Percentiles rank a stretch among this genome's conserved stretches.
phyloP scores from a whole-genome alignment of 257 asterid genomes.

The Salvia rosmarinus region DNA sequence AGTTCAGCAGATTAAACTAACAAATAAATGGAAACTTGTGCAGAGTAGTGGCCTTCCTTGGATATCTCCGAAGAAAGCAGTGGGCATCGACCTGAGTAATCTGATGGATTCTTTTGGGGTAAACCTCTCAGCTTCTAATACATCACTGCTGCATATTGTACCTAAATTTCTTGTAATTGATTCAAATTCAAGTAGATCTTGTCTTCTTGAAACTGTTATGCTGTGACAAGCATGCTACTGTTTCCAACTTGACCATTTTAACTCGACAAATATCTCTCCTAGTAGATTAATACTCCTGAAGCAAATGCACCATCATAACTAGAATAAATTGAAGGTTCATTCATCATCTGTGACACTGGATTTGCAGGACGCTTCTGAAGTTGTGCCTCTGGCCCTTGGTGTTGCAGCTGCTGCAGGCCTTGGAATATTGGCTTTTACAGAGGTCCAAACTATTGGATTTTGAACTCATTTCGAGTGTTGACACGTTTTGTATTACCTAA shows the following conservation, averaged over 20 bases:
- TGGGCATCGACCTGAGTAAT: slow-evolving; percentile 46
- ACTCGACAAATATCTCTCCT: too few species aligned
- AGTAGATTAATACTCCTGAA: too few species aligned
- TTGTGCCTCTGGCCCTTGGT: slow-evolving; percentile 61
- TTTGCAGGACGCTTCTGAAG: slow-evolving; percentile 65
- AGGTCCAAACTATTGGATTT: slow-evolving; percentile 50
- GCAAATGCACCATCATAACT: background rate
- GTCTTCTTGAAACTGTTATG: background rate
- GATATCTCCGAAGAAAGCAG: slow-evolving; percentile 65
- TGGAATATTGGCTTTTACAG: slow-evolving; percentile 74
- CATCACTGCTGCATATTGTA: background rate
- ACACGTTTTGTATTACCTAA: slow-evolving; percentile 10
- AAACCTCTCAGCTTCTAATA: slow-evolving; percentile 18
- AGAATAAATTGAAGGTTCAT: background rate
- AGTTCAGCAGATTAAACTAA: slow-evolving; percentile 30
- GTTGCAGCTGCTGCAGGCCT: slow-evolving; percentile 79
- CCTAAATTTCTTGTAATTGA: background rate
- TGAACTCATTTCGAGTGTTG: background rate
- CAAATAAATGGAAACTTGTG: slow-evolving; percentile 34
- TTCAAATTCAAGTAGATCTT: background rate
- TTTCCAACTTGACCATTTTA: background rate
- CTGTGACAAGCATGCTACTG: background rate
- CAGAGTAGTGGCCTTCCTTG: slow-evolving; percentile 98
- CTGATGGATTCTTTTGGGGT: slow-evolving; percentile 45
- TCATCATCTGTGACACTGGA: slow-evolving; percentile 9